Base-by-base conservation (phyloP, 306 rosid genomes). In the Castanea mollissima region DNA sequence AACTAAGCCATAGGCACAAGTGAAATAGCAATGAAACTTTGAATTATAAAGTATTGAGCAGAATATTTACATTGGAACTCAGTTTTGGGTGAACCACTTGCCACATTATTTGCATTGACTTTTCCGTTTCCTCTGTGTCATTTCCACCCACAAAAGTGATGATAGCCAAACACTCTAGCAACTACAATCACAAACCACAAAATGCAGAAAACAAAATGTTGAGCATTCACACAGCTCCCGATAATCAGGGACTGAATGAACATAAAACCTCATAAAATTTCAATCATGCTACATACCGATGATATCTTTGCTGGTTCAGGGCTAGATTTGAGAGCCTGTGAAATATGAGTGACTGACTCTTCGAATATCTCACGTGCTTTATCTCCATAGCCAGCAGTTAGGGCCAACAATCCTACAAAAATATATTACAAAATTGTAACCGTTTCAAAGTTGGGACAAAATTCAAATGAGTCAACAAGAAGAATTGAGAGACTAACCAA, bases 101-200 rank as follows among this genome's bases (percentile, higher is more conserved):
- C 99, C 99, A 93, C 98, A 93, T 90, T 58, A 85, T 81, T 76
- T 92, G 97, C 97, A 90, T 90, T 44, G 98, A 95, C 38, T 71
- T 81, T 72, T 95, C 96, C 65, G 95, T 93, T 84, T 91, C 94
- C 82, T 95, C 98, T 74, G 87, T 83, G 82, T 90, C 96, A 73
- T 46, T 88, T 41, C 96, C 98, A 59, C 99, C 98, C 77, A 93
- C 89, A 75, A 95, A 92, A 68, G 94, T 93, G 83, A 87, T 75
- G 75, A 95, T 78, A 29, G 98, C 99, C 92, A 92, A 89, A 78
- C 98, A 91, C 75, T 95, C 97, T 74, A 95, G 84, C 80, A 92
- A 87, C 99, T 95, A 85, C 19, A 80, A 81, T 83, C 67, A 87
- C 23, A 27, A 58, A 79, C 29, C 64, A 88, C 75, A 56, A 57